Evolutionary conservation across 2,329 filamentous ascomycete genomes (phyloP).

Genomic region (Thyridium curvatum): DNA sequence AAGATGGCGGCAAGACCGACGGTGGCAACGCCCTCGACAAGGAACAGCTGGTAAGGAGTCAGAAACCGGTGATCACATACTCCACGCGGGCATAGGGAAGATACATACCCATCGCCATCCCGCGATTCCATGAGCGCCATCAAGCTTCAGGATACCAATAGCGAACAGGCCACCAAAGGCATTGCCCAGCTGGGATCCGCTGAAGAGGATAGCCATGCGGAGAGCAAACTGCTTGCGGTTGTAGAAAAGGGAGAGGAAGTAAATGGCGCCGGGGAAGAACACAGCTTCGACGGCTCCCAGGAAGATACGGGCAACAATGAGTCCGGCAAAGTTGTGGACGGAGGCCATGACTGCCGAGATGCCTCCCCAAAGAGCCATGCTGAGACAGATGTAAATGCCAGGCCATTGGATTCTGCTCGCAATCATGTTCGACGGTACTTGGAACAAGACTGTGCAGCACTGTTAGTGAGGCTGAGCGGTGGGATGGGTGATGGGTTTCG

Average conservation of each 20-base stretch:
- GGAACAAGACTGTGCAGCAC: slow-evolving; percentile 17
- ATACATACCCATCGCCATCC: slow-evolving; percentile 20
- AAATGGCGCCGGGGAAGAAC: slow-evolving; percentile 41
- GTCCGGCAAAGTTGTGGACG: slow-evolving; percentile 36
- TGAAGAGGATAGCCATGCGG: slow-evolving; percentile 24
- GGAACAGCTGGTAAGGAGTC: slow-evolving; percentile 12
- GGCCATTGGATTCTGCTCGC: slow-evolving; percentile 30
- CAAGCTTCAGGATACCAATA: slow-evolving; percentile 19
- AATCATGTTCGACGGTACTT: slow-evolving; percentile 29
- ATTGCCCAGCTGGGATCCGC: slow-evolving; percentile 21
- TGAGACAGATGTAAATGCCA: slow-evolving; percentile 41
- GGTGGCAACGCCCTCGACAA: slow-evolving; percentile 17
- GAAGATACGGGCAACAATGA: slow-evolving; percentile 39
- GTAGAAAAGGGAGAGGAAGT: slow-evolving; percentile 32
- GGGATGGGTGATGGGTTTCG: accelerated
- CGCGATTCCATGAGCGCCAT: slow-evolving; percentile 13
- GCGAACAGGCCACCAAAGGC: slow-evolving; percentile 28
- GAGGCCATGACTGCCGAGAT: slow-evolving; percentile 42
- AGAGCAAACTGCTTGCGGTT: slow-evolving; percentile 27
- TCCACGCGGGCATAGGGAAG: background rate
- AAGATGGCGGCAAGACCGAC: slow-evolving; percentile 11
- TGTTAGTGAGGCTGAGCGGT: no score
- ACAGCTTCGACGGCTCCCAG: slow-evolving; percentile 49
- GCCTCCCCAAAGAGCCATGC: slow-evolving; percentile 42
- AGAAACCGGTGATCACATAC: background rate